Evolutionary conservation across 176 grass and related monocot genomes (phyloP).

Genomic region (Canna indica): DNA sequence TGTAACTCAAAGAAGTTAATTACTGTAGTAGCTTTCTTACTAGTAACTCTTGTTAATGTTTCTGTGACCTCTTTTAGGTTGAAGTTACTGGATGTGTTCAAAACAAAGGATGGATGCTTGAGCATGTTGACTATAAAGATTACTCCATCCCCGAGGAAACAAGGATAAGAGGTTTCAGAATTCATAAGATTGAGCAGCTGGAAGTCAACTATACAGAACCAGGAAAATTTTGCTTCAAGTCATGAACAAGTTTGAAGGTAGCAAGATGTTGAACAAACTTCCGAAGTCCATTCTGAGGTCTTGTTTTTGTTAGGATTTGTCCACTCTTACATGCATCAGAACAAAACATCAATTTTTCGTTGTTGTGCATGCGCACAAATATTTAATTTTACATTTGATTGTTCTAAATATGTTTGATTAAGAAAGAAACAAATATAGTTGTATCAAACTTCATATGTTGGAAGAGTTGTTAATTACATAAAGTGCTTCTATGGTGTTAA

Average conservation of each 20-base stretch:
- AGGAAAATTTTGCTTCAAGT: constrained; percentile 20
- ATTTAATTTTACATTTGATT: background rate
- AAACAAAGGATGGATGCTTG: constrained; percentile 59
- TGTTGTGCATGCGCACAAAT: background rate
- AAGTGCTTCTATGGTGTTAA: too few relatives aligned
- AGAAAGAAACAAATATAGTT: too few relatives aligned
- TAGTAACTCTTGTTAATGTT: background rate
- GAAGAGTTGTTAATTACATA: too few relatives aligned
- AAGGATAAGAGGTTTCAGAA: constrained; percentile 73
- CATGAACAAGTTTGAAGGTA: constrained; percentile 9
- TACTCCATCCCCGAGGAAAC: constrained; percentile 59
- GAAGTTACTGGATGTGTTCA: constrained; percentile 40
- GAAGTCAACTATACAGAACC: constrained; percentile 40
- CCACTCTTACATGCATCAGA: background rate
- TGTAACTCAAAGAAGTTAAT: background rate
- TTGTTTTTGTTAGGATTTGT: background rate
- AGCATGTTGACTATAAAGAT: constrained; percentile 60
- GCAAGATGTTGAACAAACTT: too few relatives aligned
- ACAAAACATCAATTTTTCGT: background rate
- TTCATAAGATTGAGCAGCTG: constrained; percentile 61
- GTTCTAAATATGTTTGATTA: too few relatives aligned
- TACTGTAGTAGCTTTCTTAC: background rate
- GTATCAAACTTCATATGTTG: too few relatives aligned
- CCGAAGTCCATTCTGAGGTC: background rate
- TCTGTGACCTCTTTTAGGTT: constrained; percentile 27